These are phyloP conservation scores for Xanthoconium stramineum DNA, from an alignment of 768 basidiomycete genomes.

Conservation along the genomic window DNA sequence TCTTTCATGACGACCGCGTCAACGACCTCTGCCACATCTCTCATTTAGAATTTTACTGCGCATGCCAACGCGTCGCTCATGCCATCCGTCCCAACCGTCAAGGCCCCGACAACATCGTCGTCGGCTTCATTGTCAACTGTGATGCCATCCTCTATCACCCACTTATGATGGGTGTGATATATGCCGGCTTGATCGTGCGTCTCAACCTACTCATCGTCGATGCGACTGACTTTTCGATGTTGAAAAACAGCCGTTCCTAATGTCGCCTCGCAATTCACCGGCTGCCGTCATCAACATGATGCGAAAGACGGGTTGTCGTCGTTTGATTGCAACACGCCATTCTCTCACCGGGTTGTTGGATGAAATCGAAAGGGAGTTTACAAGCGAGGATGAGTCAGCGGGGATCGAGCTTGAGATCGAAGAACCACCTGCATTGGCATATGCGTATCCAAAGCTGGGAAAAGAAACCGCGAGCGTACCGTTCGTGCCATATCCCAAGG, in stretches of 20 bases:
- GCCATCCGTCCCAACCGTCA: constrained; percentile 33
- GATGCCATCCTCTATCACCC: constrained; percentile 45
- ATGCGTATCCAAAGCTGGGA: constrained; percentile 9
- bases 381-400: background rate
- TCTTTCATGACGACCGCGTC: constrained; percentile 26
- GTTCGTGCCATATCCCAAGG: constrained; percentile 13
- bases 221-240: background rate
- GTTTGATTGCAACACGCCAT: constrained; percentile 35
- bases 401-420: constrained; percentile 9
- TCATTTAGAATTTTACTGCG: constrained; percentile 43
- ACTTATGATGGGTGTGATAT: constrained; percentile 32
- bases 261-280: constrained; percentile 36
- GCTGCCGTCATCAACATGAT: constrained; percentile 36
- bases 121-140: constrained; percentile 37
- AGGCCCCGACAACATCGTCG: constrained; percentile 31
- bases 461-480: background rate
- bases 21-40: constrained; percentile 29
- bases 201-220: background rate
- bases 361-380: constrained; percentile 24
- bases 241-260: constrained; percentile 30
- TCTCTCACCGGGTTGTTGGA: constrained; percentile 31
- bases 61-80: constrained; percentile 42
- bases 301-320: constrained; percentile 36
- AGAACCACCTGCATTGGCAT: constrained; percentile 10
- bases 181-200: background rate